A percentile compares a stretch with the other conserved stretches of the same genome.
These are phyloP conservation scores for Arthrobotrys musiformis DNA, from an alignment of 2,329 filamentous ascomycete genomes.

Conservation along the genomic window DNA sequence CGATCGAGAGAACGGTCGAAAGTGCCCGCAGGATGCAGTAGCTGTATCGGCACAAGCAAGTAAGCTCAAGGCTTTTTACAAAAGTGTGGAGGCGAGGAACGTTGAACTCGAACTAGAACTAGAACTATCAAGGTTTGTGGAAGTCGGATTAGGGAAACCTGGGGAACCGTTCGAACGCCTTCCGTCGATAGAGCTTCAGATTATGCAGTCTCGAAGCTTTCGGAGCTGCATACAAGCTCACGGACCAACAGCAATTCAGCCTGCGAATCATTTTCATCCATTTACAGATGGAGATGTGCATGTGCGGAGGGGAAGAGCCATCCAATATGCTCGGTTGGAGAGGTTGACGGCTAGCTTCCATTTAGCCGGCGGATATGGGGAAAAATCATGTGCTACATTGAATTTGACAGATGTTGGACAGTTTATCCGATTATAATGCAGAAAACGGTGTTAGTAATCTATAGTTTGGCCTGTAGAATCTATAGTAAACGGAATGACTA, in stretches of 20 bases:
- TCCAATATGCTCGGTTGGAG: constrained; percentile 6
- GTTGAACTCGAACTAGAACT: too few species aligned
- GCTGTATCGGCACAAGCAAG: constrained; percentile 20
- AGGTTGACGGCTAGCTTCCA: constrained; percentile 50
- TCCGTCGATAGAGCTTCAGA: constrained; percentile 44
- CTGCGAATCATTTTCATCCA: constrained; percentile 13
- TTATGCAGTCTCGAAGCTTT: constrained; percentile 22
- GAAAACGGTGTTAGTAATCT: constrained; percentile 33
- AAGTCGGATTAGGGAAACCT: constrained; percentile 32
- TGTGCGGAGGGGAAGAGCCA: constrained; percentile 30
- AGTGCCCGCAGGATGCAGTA: constrained; percentile 39
- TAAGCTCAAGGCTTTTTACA: not conserved
- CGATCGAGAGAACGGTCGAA: constrained; percentile 20
- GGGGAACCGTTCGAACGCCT: constrained; percentile 22
- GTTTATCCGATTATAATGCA: constrained; percentile 39
- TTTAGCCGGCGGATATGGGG: constrained; percentile 56
- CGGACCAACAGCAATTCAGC: constrained; percentile 24
- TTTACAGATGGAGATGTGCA: too few species aligned
- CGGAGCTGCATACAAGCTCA: constrained; percentile 11
- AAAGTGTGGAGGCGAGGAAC: constrained; percentile 48
- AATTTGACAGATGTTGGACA: constrained; percentile 10
- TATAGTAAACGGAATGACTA: constrained; percentile 41
- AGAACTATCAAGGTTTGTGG: constrained; percentile 35
- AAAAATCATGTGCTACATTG: constrained; percentile 44
- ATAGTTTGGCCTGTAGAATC: constrained; percentile 32